Evolutionary conservation across 768 basidiomycete genomes (phyloP), one percentile per base, ranked within the genome.

Genomic region (Termitomyces sp.): DNA sequence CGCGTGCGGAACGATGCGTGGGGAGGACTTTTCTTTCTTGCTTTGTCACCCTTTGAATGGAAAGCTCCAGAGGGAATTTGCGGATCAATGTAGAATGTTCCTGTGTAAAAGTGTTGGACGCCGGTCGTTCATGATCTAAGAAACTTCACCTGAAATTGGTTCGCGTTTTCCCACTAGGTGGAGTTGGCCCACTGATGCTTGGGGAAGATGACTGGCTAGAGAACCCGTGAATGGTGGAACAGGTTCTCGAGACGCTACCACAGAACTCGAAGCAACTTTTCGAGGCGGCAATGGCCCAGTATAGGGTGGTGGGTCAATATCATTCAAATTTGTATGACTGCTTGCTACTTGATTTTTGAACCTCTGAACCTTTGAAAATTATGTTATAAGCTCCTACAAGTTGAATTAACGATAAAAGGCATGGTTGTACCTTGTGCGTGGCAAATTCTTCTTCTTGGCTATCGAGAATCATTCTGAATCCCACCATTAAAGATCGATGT

Each of bases 1-100:
- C 72, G 73, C 47, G 78, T 72, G 16, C 66, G 73, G 60, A 79
- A 76, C 40, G 73, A 76, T 11, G 73, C 74, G 57, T 76, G 68
- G 7, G 72, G 68, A 22, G 63, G 58, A 35, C 63, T 65, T 12
- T 67, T 65, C 40, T 67, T 69, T 52, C 60, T 56, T 38, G 63
- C 56, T 45, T 66, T 71, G 52, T 56, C 60, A 43, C 60, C 54
- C 39, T 61, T 65, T n/a, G 53, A 27, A 35, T 58, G 42, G 32
- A 56, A 47, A 15, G 69, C 66, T 16, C 67, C 59, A 23, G 67
- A 64, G 39, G 72, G 68, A 20, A 64, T 59, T 20, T 60, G 60
- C 27, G 80, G 74, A 54, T 76, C 73, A 20, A 80, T 68, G 53
- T 68, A 70, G 55, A 72, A 79, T 11, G 71, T 73, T 12, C 77